Evolutionary conservation across 768 basidiomycete genomes (phyloP), one percentile per base, ranked within the genome.

Genomic region (Suillus hirtellus): DNA sequence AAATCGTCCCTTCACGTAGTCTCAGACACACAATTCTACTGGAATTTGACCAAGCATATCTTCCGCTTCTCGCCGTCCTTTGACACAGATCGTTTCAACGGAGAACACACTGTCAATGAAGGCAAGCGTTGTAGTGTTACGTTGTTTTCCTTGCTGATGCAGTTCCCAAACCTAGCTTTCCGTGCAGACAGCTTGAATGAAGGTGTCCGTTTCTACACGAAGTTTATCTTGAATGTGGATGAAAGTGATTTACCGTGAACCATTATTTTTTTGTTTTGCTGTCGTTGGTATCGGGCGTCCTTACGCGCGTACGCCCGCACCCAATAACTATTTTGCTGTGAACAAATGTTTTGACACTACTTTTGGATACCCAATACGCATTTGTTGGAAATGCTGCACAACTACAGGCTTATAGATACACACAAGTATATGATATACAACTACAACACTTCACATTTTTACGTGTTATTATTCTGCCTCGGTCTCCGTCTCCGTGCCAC

Each of bases 191-290:
- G 78, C 2, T 82, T 88, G 68, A 70, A 88, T 61, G 87, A 89
- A 68, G 82, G 83, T 62, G 84, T 89, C 53, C 79, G 84, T n/a
- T 90, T 91, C 76, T 89, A 85, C 70, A 76, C 82, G 2, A 82
- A 82, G 19, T 75, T 90, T 27, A 85, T 91, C 19, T 75, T 91
- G 53, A 91, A 90, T 69, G 79, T 80, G 2, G 89, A 90, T 65
- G 88, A 90, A 69, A 76, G 82, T 4, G 42, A 67, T 34, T 34
- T 70, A 12, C 60, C 59, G 1, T 70, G 52, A 69, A 11, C 4
- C 12, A 47, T 8, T 50, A 24, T 24, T 14, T 21, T 21, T 52
- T 34, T 17, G 21, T 55, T 24, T 31, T 37, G n/a, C n/a, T 19
- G 19, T 43, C 17, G 15, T 42, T 42, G 40, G 14, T 40, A 15